A percentile compares a stretch with the other conserved stretches of the same genome.
Evolutionary conservation across 2,329 filamentous ascomycete species (phyloP).

Genomic region (Achaetomium macrosporum): DNA sequence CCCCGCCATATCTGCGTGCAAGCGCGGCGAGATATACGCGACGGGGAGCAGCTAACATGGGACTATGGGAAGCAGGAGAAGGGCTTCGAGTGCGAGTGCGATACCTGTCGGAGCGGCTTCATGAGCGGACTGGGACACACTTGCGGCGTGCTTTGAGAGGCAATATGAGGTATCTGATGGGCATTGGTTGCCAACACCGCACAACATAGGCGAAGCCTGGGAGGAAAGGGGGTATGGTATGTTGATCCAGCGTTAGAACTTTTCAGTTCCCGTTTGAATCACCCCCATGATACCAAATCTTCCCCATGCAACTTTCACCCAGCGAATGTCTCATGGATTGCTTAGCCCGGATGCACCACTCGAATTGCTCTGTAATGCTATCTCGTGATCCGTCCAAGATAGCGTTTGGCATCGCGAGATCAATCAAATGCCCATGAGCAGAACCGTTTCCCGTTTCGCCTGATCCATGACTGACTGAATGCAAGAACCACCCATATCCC

Average conservation of each 20-base stretch:
- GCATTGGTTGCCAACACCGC: background rate
- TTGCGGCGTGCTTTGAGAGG: conserved; percentile 14
- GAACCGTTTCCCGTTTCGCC: conserved; percentile 52
- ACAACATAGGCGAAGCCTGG: background rate
- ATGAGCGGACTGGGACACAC: background rate
- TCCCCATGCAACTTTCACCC: background rate
- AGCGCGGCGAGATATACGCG: conserved; percentile 26
- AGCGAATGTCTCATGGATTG: conserved; percentile 2
- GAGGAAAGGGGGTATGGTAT: background rate
- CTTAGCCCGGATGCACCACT: conserved; percentile 21
- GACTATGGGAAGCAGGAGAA: conserved; percentile 30
- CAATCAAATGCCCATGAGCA: conserved; percentile 34
- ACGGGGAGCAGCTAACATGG: conserved; percentile 34
- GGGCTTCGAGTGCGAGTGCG: conserved; percentile 27
- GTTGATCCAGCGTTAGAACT: background rate
- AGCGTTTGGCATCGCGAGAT: conserved; percentile 19
- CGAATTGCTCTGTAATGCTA: conserved; percentile 24
- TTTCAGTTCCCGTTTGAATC: background rate
- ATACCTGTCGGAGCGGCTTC: conserved; percentile 8
- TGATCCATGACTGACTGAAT: conserved; percentile 48
- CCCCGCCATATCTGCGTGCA: conserved; percentile 22
- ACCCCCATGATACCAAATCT: background rate
- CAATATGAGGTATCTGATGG: background rate
- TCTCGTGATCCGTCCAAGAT: conserved; percentile 24
- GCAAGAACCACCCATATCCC: conserved; percentile 48